Evolutionary conservation across 139 green algal genomes (phyloP).

Genomic region (Diplosphaera chodatii): DNA sequence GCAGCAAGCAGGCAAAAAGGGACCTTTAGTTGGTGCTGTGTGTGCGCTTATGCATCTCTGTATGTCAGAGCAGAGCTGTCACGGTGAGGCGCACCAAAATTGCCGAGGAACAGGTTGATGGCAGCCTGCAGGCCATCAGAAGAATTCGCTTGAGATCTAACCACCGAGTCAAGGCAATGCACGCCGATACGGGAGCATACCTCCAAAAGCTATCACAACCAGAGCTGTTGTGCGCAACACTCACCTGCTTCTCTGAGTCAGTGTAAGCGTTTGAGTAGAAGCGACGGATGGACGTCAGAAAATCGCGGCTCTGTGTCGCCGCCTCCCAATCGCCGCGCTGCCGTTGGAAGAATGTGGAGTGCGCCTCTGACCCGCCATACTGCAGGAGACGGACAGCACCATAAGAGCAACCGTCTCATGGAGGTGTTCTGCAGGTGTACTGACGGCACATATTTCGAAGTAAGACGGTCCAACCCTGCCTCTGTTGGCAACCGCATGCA

Average conservation of each 20-base stretch:
- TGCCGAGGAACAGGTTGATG: constrained; percentile 93
- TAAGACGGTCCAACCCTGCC: no score
- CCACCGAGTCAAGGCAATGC: no score
- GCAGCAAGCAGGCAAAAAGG: neutral
- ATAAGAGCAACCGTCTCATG: neutral
- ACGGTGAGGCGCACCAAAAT: constrained; percentile 27
- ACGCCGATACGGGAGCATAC: no score
- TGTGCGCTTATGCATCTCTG: no score
- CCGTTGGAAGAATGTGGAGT: constrained; percentile 79
- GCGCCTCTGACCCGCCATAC: constrained; percentile 91
- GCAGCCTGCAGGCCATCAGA: no score
- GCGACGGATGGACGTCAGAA: constrained; percentile 61
- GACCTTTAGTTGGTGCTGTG: no score
- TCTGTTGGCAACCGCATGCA: neutral
- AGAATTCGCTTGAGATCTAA: no score
- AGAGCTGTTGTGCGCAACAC: no score
- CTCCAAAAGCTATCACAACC: no score
- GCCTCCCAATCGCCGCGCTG: constrained; percentile 74
- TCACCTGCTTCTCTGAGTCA: constrained; percentile 91
- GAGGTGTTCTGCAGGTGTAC: no score
- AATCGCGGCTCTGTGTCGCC: constrained; percentile 36
- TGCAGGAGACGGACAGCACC: constrained; percentile 28
- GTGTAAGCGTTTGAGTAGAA: constrained; percentile 87
- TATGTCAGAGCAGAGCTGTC: no score
- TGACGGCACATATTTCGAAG: no score